These are phyloP conservation scores for Thuja plicata DNA, from an alignment of 83 land plant genomes.

Conservation along the genomic window DNA sequence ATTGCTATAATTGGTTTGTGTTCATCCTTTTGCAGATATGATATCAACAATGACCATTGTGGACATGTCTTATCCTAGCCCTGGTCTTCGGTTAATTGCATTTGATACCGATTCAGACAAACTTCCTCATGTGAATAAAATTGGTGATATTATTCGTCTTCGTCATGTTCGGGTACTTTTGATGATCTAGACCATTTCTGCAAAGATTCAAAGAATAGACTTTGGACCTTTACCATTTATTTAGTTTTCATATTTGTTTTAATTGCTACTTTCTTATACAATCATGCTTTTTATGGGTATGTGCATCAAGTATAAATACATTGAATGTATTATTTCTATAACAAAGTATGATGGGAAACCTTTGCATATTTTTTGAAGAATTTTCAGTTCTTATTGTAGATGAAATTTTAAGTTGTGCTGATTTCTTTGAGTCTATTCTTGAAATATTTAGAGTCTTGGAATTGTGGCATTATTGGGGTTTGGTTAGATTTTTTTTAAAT, in stretches of 20 bases:
- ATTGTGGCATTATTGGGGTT: neutral
- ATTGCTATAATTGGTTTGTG: neutral
- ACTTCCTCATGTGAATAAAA: constrained; percentile 31
- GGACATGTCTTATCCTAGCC: constrained; percentile 26
- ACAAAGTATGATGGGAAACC: neutral
- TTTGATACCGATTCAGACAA: constrained; percentile 28
- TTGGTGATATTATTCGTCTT: constrained; percentile 51
- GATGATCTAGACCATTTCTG: neutral
- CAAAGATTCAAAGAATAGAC: neutral
- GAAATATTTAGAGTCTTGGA: neutral
- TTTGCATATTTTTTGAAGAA: neutral
- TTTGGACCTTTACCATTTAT: neutral
- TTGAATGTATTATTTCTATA: neutral
- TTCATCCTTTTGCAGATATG: constrained; percentile 30
- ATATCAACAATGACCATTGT: constrained; percentile 32
- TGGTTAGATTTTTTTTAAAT: neutral
- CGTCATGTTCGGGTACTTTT: constrained; percentile 41
- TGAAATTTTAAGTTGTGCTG: neutral
- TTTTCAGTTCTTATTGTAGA: neutral
- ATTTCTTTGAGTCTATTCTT: neutral
- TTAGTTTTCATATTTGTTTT: neutral
- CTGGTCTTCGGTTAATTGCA: constrained; percentile 29
- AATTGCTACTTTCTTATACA: neutral
- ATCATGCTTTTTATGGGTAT: neutral
- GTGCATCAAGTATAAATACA: neutral